These are phyloP conservation scores for Ampelomyces quisqualis DNA, from an alignment of 2,329 filamentous ascomycete genomes.

Conservation along the genomic window DNA sequence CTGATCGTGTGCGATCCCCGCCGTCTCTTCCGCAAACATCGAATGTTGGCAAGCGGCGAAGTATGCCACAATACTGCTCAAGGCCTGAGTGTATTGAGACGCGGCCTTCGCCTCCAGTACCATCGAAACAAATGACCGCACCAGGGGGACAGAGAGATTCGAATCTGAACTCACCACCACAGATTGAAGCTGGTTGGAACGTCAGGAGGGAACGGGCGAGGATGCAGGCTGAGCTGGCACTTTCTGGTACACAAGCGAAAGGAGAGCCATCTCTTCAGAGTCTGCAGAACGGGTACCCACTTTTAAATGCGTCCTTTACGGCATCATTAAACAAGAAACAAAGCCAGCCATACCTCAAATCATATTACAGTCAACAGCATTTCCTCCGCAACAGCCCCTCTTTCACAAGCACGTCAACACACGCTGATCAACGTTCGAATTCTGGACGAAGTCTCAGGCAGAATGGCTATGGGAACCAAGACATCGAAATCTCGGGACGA, in stretches of 20 bases:
- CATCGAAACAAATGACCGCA: conserved; percentile 3
- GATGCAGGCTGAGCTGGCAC: conserved; percentile 17
- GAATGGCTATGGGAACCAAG: conserved; percentile 1
- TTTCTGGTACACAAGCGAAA: conserved; percentile 11
- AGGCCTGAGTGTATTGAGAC: conserved; percentile 1
- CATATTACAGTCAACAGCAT: conserved; percentile 18
- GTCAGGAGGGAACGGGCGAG: conserved; percentile 20
- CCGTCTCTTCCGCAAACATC: conserved; percentile 1
- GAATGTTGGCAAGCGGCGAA: conserved; percentile 16
- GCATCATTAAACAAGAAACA: conserved; percentile 7
- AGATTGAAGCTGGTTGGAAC: conserved; percentile 21
- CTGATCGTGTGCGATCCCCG: not conserved
- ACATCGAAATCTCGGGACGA: conserved; percentile 7
- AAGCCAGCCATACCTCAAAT: conserved; percentile 8
- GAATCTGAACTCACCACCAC: no score
- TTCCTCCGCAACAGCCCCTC: conserved; percentile 16
- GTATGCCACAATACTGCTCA: conserved; percentile 16
- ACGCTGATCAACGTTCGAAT: conserved; percentile 10
- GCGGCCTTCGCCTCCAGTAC: conserved; percentile 4
- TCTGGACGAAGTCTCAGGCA: conserved; percentile 2
- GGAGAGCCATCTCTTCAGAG: conserved; percentile 10
- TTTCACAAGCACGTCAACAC: conserved; percentile 5
- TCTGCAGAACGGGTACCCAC: conserved; percentile 10
- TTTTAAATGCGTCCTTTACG: conserved; percentile 10
- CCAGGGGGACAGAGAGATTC: not conserved